A percentile compares a stretch with the other conserved stretches of the same genome.
Conservation (phyloP, 306 rosid species). For the Styphnolobium japonicum region DNA sequence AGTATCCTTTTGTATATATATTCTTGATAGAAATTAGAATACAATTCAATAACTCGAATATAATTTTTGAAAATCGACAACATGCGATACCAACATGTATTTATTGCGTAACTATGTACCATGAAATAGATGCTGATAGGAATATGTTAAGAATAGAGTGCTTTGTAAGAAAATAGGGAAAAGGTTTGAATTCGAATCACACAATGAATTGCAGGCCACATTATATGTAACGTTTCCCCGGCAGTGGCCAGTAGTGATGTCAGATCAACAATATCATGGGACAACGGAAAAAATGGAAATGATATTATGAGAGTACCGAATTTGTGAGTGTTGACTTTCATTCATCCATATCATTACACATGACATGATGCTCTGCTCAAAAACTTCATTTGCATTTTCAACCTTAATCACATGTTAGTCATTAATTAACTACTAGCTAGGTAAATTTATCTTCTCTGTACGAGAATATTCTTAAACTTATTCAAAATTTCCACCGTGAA, state of each 20-base stretch:
- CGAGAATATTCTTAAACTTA: not conserved
- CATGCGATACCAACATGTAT: not conserved
- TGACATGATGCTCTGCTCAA: not conserved
- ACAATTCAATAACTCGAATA: not conserved
- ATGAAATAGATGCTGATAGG: not conserved
- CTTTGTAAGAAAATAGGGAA: not conserved
- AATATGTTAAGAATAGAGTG: not conserved
- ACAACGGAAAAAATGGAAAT: not conserved
- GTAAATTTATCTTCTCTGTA: not conserved
- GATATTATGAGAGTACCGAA: not conserved
- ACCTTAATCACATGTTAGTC: not conserved
- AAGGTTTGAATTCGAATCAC: not conserved
- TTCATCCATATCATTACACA: not conserved
- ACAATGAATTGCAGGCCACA: not conserved
- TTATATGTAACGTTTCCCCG: not conserved
- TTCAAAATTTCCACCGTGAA: not conserved
- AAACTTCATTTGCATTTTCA: not conserved
- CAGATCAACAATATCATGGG: constrained; percentile 15
- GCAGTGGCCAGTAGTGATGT: not conserved
- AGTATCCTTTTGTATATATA: not conserved
- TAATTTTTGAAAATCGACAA: not conserved
- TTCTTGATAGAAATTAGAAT: not conserved
- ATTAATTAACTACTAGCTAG: not conserved
- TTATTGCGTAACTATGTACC: not conserved
- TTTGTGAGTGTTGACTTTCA: constrained; percentile 41